Evolutionary conservation across 129 eudicot genomes (phyloP).

Genomic region (Arctium minus): DNA sequence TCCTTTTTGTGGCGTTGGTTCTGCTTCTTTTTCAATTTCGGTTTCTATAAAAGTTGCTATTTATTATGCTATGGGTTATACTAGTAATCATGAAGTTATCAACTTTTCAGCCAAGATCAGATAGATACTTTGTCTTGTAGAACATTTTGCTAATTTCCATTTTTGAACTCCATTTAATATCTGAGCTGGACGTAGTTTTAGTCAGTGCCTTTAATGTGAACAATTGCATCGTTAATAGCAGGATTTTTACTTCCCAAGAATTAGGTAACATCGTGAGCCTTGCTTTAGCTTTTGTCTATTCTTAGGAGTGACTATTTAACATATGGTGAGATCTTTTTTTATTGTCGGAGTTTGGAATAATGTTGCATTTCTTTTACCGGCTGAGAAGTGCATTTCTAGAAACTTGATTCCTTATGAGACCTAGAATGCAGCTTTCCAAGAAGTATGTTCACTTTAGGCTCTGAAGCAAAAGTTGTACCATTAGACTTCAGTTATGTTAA

Average conservation of each 20-base stretch:
- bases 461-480: background rate
- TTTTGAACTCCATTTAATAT: background rate
- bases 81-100: background rate
- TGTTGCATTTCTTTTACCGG: background rate
- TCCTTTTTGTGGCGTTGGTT: background rate
- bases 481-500: background rate
- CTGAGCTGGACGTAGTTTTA: background rate
- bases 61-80: background rate
- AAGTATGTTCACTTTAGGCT: background rate
- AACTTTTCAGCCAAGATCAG: background rate
- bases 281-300: background rate
- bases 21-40: background rate
- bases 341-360: background rate
- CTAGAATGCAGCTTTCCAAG: background rate
- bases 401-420: background rate
- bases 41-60: background rate
- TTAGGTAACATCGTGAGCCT: background rate
- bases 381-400: background rate
- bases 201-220: background rate
- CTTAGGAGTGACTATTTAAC: background rate
- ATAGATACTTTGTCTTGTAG: background rate
- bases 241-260: background rate
- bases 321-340: background rate
- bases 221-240: background rate
- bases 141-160: background rate